These are phyloP conservation scores for Anthracocystis walkeri DNA, from an alignment of 1,284 basidiomycete genomes.

Conservation along the genomic window DNA sequence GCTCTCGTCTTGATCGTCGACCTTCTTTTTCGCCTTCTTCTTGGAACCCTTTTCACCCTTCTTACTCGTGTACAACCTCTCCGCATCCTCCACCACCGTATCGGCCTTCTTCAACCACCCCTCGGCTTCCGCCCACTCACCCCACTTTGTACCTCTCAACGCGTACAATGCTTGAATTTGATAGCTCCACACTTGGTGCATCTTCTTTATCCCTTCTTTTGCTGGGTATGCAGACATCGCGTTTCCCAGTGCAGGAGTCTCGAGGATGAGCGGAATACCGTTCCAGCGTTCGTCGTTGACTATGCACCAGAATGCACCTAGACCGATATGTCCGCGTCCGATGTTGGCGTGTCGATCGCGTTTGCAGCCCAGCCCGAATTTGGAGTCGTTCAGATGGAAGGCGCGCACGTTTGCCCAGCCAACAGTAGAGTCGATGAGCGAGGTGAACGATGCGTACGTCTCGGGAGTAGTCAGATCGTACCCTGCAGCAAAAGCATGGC, in stretches of 20 bases:
- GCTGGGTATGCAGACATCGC: slow-evolving; percentile 22
- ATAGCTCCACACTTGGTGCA: slow-evolving; percentile 77
- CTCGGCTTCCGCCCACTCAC: slow-evolving; percentile 28
- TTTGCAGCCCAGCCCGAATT: slow-evolving; percentile 76
- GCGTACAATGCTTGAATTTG: slow-evolving; percentile 71
- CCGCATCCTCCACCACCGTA: slow-evolving; percentile 16
- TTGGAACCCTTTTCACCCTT: not conserved
- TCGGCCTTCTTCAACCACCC: slow-evolving; percentile 28
- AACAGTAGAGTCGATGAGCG: slow-evolving; percentile 77
- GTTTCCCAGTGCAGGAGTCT: slow-evolving; percentile 75
- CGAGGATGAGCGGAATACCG: slow-evolving; percentile 82
- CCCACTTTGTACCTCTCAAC: slow-evolving; percentile 66
- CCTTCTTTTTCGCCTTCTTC: slow-evolving; percentile 23
- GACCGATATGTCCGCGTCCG: slow-evolving; percentile 80
- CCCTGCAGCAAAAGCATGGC: slow-evolving; percentile 86
- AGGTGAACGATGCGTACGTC: slow-evolving; percentile 71
- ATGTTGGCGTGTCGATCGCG: slow-evolving; percentile 87
- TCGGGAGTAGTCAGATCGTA: slow-evolving; percentile 79
- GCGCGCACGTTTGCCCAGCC: slow-evolving; percentile 78
- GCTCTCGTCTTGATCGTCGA: slow-evolving; percentile 13
- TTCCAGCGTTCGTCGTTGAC: slow-evolving; percentile 78
- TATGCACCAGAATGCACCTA: slow-evolving; percentile 77
- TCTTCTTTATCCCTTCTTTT: slow-evolving; percentile 47
- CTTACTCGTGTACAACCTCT: slow-evolving; percentile 14
- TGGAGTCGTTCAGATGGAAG: slow-evolving; percentile 88